Evolutionary conservation across 306 rosid genomes (phyloP), one percentile per base, ranked within the genome.

Genomic region (Vachellia collinsii): DNA sequence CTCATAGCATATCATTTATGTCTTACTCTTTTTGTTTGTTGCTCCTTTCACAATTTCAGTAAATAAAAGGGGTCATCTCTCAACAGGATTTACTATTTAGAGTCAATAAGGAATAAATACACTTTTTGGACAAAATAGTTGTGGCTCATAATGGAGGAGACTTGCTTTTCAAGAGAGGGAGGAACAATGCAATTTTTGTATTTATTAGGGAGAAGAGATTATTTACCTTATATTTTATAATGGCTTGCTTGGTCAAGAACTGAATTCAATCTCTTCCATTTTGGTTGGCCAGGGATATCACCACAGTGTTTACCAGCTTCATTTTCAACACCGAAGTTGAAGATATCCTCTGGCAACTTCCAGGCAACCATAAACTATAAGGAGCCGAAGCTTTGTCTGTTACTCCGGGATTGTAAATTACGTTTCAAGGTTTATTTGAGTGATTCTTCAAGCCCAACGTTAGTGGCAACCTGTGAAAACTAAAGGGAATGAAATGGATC

Each of bases 271-370:
- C 39, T 67, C 73, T 79, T 64, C 13, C 61, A 65, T 84, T 78
- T 51, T 72, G 50, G 69, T 78, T 74, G 51, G 71, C 14, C 84
- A 90, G 94, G 78, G 91, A 89, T 62, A 42, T 89, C 75, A 90
- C 92, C 56, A 80, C 93, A 0, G 63, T 85, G 46, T 92, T 86
- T 87, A 91, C 94, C 11, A 92, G 97, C 82, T 92, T 92, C 80
- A 85, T 90, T 65, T 92, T 87, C 89, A 89, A 89, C 88, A 90
- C 97, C 2, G 83, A 78, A 87, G 91, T 90, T 66, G 92, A 84
- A 34, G 97, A 92, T 71, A 81, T 78, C n/a, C 79, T 64, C 68
- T 84, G 86, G 82, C 75, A 84, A 74, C 16, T 41, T n/a, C 47
- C 38, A 22, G 62, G 38, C 56, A 34, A 65, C 39, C 41, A 72